phyloP scores from a whole-genome alignment of 257 asterid species.

The Lycium ferocissimum region DNA sequence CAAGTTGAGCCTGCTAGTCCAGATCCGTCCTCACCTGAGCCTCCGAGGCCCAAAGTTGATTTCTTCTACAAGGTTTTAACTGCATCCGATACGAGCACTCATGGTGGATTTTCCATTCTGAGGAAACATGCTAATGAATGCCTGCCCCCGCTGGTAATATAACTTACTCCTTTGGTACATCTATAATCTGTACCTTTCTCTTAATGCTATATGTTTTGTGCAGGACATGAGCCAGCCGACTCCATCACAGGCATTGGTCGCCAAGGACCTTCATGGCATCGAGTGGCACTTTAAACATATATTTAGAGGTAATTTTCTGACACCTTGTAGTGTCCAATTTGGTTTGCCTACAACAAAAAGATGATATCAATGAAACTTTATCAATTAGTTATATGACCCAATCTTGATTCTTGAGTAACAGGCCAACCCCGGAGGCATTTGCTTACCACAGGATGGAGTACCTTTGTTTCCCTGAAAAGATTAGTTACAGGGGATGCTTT shows the following conservation, averaged over 20 bases:
- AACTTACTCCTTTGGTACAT: neutral
- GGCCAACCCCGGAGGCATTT: constrained; percentile 90
- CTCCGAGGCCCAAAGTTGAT: constrained; percentile 44
- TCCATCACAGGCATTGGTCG: constrained; percentile 71
- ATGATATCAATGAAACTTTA: neutral
- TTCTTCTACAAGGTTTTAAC: constrained; percentile 60
- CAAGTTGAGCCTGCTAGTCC: constrained; percentile 51
- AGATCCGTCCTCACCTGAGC: constrained; percentile 38
- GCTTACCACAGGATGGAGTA: constrained; percentile 91
- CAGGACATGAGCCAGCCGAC: constrained; percentile 62
- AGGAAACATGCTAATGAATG: constrained; percentile 60
- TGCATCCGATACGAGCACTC: constrained; percentile 67
- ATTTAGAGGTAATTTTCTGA: constrained; percentile 60
- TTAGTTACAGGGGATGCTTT: constrained; percentile 80
- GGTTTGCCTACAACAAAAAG: neutral
- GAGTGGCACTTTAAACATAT: constrained; percentile 86
- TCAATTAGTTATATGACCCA: neutral
- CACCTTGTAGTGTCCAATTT: neutral
- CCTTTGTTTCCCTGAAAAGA: constrained; percentile 77
- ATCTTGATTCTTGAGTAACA: constrained; percentile 32
- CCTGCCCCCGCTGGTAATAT: constrained; percentile 52
- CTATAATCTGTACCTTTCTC: neutral
- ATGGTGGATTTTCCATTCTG: constrained; percentile 64
- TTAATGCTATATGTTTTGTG: constrained; percentile 5
- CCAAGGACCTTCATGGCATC: constrained; percentile 73